These are phyloP conservation scores for Fragaria vesca DNA, from an alignment of 306 rosid species.

Conservation along the genomic window DNA sequence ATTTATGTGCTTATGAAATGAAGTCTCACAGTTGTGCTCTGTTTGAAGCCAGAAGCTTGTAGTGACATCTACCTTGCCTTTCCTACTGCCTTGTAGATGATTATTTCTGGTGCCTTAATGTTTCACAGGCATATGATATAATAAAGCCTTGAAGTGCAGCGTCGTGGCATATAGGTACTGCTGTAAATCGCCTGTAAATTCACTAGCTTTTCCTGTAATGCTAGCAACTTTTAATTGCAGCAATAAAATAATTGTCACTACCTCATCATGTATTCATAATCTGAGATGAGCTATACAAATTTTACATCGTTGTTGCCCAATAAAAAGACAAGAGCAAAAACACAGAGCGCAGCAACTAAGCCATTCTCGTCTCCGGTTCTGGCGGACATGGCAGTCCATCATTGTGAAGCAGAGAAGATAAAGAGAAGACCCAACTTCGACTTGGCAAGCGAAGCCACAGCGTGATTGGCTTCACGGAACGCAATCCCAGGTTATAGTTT, in stretches of 20 bases:
- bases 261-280: not conserved
- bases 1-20: conserved; percentile 44
- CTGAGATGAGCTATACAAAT: not conserved
- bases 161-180: not conserved
- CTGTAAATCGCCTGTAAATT: conserved; percentile 19
- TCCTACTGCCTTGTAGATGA: not conserved
- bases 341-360: too few relatives aligned
- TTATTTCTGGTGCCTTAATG: not conserved
- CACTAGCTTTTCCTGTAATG: conserved; percentile 1
- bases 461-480: too few relatives aligned
- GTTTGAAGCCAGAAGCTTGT: conserved; percentile 55
- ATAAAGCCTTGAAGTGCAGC: conserved; percentile 6
- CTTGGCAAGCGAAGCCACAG: too few relatives aligned
- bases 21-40: conserved; percentile 70
- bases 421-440: too few relatives aligned
- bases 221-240: not conserved
- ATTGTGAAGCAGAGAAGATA: too few relatives aligned
- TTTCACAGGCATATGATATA: not conserved
- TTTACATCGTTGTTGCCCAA: not conserved
- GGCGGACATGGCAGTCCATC: too few relatives aligned
- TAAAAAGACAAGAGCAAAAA: too few relatives aligned
- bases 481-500: too few relatives aligned
- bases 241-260: not conserved
- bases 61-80: conserved; percentile 1
- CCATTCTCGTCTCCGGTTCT: too few relatives aligned